phyloP scores from a whole-genome alignment of 768 basidiomycete genomes.

The Mycena vitilis region DNA sequence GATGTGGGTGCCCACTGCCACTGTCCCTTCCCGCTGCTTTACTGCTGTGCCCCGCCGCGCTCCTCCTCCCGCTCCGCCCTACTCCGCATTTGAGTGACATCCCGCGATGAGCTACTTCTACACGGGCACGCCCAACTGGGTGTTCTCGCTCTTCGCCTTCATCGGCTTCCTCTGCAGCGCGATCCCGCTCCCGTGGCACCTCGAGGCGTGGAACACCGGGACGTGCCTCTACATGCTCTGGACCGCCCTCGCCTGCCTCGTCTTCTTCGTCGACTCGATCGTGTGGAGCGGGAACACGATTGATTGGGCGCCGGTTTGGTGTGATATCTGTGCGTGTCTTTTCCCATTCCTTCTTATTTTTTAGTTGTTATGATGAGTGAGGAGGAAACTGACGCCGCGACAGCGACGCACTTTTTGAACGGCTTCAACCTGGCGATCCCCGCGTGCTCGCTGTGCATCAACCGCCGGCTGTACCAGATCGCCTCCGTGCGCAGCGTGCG shows the following conservation, averaged over 20 bases:
- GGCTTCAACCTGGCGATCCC: constrained; percentile 61
- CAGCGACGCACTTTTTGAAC: constrained; percentile 60
- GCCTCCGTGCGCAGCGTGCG: constrained; percentile 50
- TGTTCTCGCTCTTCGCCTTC: constrained; percentile 65
- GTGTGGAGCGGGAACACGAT: constrained; percentile 43
- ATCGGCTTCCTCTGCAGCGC: constrained; percentile 65
- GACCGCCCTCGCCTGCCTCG: constrained; percentile 69
- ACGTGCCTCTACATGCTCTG: constrained; percentile 81
- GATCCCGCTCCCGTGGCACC: constrained; percentile 77
- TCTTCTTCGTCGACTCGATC: constrained; percentile 72
- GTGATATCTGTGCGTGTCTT: constrained; percentile 58
- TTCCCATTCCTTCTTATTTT: background rate
- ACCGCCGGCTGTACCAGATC: constrained; percentile 64
- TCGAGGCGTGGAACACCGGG: constrained; percentile 72
- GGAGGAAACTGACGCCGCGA: too few species aligned
- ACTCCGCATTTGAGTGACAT: background rate
- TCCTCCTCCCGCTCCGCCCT: constrained; percentile 44
- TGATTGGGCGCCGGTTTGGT: constrained; percentile 71
- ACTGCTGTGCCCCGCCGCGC: constrained; percentile 19
- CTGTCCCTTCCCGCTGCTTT: too few species aligned
- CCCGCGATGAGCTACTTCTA: constrained; percentile 33
- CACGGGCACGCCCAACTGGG: constrained; percentile 50
- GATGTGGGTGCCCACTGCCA: too few species aligned
- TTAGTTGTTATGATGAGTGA: too few species aligned
- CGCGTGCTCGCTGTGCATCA: constrained; percentile 53